Evolutionary conservation across 352 stramenopile genomes (phyloP).

Genomic region (Globisporangium acanthophoron): DNA sequence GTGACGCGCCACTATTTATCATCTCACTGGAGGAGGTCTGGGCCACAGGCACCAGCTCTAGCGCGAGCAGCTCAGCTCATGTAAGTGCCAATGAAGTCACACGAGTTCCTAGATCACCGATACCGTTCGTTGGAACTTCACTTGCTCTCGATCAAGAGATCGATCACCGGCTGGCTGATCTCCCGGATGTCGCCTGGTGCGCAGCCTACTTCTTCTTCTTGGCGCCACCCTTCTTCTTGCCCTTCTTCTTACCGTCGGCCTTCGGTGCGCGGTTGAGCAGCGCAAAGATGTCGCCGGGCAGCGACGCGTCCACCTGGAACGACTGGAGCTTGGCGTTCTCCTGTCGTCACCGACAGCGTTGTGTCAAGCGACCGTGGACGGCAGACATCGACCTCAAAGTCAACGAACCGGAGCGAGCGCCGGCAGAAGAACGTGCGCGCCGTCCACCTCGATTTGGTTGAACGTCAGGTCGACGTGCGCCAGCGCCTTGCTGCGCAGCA

Average conservation of each 20-base stretch:
- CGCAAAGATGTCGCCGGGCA: slow-evolving; percentile 64
- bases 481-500: slow-evolving; percentile 59
- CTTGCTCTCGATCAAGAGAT: neutral
- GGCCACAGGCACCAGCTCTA: too few species aligned
- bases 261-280: slow-evolving; percentile 68
- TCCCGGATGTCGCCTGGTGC: neutral
- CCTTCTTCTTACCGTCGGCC: slow-evolving; percentile 72
- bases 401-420: slow-evolving; percentile 36
- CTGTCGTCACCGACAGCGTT: slow-evolving; percentile 8
- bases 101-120: too few species aligned
- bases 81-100: neutral
- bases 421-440: slow-evolving; percentile 53
- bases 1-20: neutral
- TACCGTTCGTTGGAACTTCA: too few species aligned
- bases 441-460: slow-evolving; percentile 66
- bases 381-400: too few species aligned
- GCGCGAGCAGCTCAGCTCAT: neutral
- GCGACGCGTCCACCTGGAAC: slow-evolving; percentile 72
- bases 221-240: slow-evolving; percentile 58
- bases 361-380: too few species aligned
- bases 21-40: too few species aligned
- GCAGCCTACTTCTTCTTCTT: slow-evolving; percentile 62
- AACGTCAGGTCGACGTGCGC: slow-evolving; percentile 74
- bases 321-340: slow-evolving; percentile 61
- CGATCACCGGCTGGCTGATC: neutral